Evolutionary conservation across 257 asterid genomes (phyloP).

Genomic region (Capsicum rhomboideum): DNA sequence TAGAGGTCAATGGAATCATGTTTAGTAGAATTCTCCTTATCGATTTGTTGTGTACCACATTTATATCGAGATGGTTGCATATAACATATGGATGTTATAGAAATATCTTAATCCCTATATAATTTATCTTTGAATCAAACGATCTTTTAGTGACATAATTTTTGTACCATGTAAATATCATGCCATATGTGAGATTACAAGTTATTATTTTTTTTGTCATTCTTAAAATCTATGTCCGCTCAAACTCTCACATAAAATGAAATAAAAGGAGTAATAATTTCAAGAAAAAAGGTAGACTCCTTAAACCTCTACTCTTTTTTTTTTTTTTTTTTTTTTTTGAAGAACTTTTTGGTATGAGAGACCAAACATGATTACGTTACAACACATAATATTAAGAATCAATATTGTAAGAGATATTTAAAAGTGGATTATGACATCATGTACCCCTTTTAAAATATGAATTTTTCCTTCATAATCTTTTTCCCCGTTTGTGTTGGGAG

Average conservation of each 20-base stretch:
- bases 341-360: not conserved
- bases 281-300: not conserved
- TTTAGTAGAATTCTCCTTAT: too few relatives aligned
- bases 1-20: too few relatives aligned
- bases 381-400: conserved; percentile 1
- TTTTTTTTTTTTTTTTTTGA: not conserved
- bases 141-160: not conserved
- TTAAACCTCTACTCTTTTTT: not conserved
- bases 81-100: too few relatives aligned
- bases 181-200: not conserved
- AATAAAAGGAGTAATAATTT: not conserved
- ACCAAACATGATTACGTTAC: conserved; percentile 6
- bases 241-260: not conserved
- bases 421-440: too few relatives aligned
- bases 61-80: too few relatives aligned
- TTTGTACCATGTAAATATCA: not conserved
- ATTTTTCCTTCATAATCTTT: too few relatives aligned
- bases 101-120: not conserved
- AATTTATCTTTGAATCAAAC: not conserved
- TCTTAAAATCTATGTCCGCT: not conserved
- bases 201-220: not conserved
- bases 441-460: too few relatives aligned
- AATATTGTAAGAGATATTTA: too few relatives aligned
- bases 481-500: too few relatives aligned
- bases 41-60: too few relatives aligned